Evolutionary conservation across 768 basidiomycete species (phyloP), one percentile per base, ranked within the genome.

Genomic region (Russula virescens): DNA sequence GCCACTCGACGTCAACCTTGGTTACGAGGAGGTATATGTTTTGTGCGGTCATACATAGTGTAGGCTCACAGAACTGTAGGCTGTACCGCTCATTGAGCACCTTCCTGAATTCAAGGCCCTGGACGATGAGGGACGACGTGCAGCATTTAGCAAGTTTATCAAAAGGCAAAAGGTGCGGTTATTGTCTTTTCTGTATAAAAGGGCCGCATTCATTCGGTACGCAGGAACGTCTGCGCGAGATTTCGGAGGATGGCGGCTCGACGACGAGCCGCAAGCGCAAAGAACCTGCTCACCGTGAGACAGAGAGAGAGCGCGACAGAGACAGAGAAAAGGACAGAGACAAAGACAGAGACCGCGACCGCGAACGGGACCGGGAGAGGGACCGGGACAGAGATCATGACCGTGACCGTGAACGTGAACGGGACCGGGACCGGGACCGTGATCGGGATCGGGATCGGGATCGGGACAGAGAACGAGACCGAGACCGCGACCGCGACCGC

Each of bases 61-160:
- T 52, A 40, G 55, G 38, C 66, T 68, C 23, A 65, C 40, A 35
- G n/a, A 43, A 55, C 45, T 55, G 13, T 60, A 95, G 88, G 82
- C 82, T 61, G 71, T 92, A 5, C 84, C 92, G 1, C 73, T 87
- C 18, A 91, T 98, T 57, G 81, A 92, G 72, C 79, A 93, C 54
- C 79, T 98, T 45, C 81, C 87, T 0, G 95, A 98, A 73, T 99
- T 82, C 74, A 87, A 86, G 68, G 93, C 88, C 19, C 74, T 98
- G 18, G 88, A 93, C 50, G 91, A 93, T 52, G 94, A 94, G n/a
- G 81, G 83, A 19, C 78, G 93, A 48, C 84, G 85, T 34, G 79
- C 82, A 5, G 94, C 95, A 1, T 98, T 93, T 72, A 75, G 82
- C 19, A 98, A 95, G 75, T 96, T 86, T 71, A 79, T 95, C 55